Base-by-base conservation (phyloP, 352 stramenopile genomes). In the Phytophthora citrophthora region DNA sequence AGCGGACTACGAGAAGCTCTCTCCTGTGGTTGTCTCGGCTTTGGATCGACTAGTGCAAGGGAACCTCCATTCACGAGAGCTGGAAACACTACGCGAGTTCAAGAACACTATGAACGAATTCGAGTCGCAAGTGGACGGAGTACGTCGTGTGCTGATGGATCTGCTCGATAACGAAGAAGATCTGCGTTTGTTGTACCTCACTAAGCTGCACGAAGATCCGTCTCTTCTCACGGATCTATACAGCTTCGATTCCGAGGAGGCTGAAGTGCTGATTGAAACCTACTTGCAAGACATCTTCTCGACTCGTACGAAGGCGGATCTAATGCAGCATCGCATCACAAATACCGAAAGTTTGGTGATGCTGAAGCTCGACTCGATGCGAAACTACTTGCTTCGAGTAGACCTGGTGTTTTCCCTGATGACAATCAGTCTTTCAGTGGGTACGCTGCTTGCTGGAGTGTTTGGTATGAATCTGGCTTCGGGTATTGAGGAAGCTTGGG, bases 221-320 rank as follows among this genome's bases (percentile, higher is more conserved):
- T 74, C 71, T 32, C 64, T 88, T 13, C 51, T 89, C 11, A 73
- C 64, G 15, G 76, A 88, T 23, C 34, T 88, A 23, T 89, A 77
- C 58, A 87, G 77, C 41, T 88, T 88, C 12, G 83, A 92, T 57
- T 87, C 81, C 5, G 83, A 92, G 60, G 81, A 90, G 62, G 83
- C 81, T 18, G 83, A 92, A 71, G 79, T 85, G n/a, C 49, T 93
- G 41, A 79, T 93, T 55, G 81, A 93, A 56, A 89, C 83, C 23
- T 93, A 93, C 44, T 66, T 93, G 9, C 81, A 91, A 73, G 84
- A 94, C 39, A 94, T 94, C 32, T 87, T 90, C 64, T 86, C 86
- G 18, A 93, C 81, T 4, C 78, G 81, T 13, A 90, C 84, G 1
- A 89, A 91, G 63, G 82, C 77, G 2, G 74, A 65, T 20, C 50